Base-by-base conservation (phyloP, 2,329 filamentous ascomycete genomes). In the Chalaropsis ovoidea region DNA sequence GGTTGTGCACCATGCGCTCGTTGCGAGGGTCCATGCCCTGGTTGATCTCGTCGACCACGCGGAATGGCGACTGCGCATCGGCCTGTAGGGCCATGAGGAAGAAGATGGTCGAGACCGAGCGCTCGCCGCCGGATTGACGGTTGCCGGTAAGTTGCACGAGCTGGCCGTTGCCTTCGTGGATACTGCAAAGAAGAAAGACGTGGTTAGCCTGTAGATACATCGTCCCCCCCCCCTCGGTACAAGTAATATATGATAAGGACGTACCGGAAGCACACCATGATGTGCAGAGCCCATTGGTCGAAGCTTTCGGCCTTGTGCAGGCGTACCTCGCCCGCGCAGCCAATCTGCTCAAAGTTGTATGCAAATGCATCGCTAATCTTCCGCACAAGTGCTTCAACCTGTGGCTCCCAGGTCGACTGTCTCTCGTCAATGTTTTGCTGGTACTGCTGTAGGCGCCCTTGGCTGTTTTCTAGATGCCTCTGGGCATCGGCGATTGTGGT, bases 21-120 rank as follows among this genome's bases (percentile, higher is more conserved):
- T 99, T 99, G 71, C 94, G 87, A 54, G 93, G 94, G 75, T 99
- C 94, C 94, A 99, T 99, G 70, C 94, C 94, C 77, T 99, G 94
- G 73, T 99, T 99, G 80, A 99, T 99, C 78, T 99, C 94, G 76
- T 99, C 94, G 67, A 99, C 94, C 62, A 99, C 93, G 63, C 94
- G 90, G 82, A 99, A 99, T 0, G 94, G 94, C 2, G 92, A 91
- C 71, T 91, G 88, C 17, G 94, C 93, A 71, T 99, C 86, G 62
- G 89, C 89, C 75, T 99, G 94, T 31, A 99, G 83, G 4, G 94
- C 90, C 92, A 99, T 97, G 66, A 99, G 89, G 77, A 95, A 99
- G 81, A 97, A 99, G 73, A 97, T 95, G 15, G 94, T 99, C 24
- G 90, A 95, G 24, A 99, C 93, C 27, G 94, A 90, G 67, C 94